Conservation (phyloP, 345 rosid species). For the Raphanus sativus region DNA sequence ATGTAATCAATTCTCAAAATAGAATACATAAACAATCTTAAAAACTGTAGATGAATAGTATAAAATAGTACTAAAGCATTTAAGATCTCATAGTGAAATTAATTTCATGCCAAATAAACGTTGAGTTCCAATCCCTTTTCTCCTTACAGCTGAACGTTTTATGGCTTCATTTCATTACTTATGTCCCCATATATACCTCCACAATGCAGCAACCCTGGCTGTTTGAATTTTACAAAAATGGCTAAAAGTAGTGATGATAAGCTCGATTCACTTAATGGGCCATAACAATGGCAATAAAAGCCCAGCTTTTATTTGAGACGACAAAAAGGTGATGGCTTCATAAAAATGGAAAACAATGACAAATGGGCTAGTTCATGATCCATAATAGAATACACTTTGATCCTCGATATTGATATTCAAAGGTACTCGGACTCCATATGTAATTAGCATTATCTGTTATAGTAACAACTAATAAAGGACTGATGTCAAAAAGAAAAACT, state of each 20-base stretch:
- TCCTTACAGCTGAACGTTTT: neutral
- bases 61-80: neutral
- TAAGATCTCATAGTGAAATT: neutral
- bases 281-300: neutral
- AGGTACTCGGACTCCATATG: too few species aligned
- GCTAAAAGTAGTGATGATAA: neutral
- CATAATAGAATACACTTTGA: neutral
- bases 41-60: neutral
- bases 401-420: too few species aligned
- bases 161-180: neutral
- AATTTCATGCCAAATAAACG: neutral
- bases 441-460: too few species aligned
- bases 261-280: neutral
- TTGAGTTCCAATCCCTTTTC: neutral
- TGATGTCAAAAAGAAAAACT: too few species aligned
- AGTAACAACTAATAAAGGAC: too few species aligned
- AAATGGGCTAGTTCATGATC: conserved; percentile 2
- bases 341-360: neutral
- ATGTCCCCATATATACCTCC: neutral
- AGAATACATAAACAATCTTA: neutral
- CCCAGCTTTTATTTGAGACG: neutral
- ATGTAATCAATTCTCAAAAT: neutral
- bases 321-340: neutral
- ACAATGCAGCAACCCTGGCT: neutral
- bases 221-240: neutral